Conservation (phyloP, 306 rosid species). For the Hippophae gyantsensis region DNA sequence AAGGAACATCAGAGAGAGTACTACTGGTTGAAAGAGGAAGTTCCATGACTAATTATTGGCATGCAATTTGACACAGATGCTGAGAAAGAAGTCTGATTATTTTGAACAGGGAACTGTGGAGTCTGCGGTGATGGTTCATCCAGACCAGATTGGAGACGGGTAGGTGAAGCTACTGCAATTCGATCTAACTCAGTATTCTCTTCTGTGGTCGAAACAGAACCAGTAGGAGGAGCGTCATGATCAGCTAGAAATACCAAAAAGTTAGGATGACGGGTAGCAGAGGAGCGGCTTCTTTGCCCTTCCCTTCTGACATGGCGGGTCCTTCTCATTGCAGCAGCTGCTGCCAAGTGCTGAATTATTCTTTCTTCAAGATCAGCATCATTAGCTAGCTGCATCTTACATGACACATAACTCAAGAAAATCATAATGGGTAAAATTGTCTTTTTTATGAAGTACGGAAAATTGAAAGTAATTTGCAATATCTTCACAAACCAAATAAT, state of each 20-base stretch:
- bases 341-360: conserved; percentile 80
- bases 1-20: conserved; percentile 17
- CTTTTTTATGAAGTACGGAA: no score
- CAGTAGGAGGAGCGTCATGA: conserved; percentile 32
- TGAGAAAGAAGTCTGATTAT: conserved; percentile 34
- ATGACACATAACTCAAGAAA: no score
- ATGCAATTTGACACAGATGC: conserved; percentile 30
- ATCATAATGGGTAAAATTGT: no score
- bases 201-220: conserved; percentile 28
- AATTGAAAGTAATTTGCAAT: neutral
- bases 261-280: conserved; percentile 56
- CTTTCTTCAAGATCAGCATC: conserved; percentile 60
- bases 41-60: conserved; percentile 36
- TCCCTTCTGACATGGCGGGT: conserved; percentile 52
- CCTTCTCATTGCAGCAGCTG: conserved; percentile 82
- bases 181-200: conserved; percentile 35
- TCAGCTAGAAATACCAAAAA: conserved; percentile 46
- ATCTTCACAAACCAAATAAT: conserved; percentile 3
- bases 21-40: conserved; percentile 44
- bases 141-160: conserved; percentile 34
- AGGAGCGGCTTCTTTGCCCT: conserved; percentile 37
- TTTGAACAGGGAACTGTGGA: conserved; percentile 26
- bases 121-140: conserved; percentile 36
- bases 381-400: conserved; percentile 39
- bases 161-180: conserved; percentile 36